Percentiles rank a stretch among this genome's conserved stretches.
Evolutionary conservation across 225 moss, liverwort and hornwort genomes (phyloP).

Genomic region (Pleurozium schreberi): DNA sequence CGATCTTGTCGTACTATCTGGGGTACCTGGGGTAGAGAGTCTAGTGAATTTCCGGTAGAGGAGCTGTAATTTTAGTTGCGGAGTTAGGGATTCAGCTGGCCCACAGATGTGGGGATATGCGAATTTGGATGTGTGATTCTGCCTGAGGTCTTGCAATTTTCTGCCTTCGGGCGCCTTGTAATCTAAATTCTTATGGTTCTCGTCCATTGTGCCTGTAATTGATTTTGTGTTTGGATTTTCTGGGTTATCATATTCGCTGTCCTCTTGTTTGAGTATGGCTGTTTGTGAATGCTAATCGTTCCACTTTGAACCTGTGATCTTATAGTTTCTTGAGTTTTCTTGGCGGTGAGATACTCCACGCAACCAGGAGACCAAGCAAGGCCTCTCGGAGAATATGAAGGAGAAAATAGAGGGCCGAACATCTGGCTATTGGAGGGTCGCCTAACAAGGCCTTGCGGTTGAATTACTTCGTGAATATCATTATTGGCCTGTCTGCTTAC

Average conservation of each 20-base stretch:
- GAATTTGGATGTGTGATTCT: not conserved
- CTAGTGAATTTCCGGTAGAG: not conserved
- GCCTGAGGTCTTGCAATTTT: constrained; percentile 25
- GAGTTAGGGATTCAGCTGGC: not conserved
- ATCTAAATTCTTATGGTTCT: constrained; percentile 15
- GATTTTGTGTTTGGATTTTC: not conserved
- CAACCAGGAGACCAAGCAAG: constrained; percentile 22
- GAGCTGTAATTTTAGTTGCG: constrained; percentile 11
- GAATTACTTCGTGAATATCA: constrained; percentile 78
- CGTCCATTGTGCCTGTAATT: not conserved
- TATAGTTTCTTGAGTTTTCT: constrained; percentile 1
- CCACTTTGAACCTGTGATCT: not conserved
- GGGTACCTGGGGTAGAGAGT: constrained; percentile 28
- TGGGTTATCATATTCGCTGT: not conserved
- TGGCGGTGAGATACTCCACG: constrained; percentile 49
- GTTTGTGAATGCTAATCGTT: not conserved
- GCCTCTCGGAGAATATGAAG: constrained; percentile 64
- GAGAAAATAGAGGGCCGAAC: constrained; percentile 59
- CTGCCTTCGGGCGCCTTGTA: constrained; percentile 17
- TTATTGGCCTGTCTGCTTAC: constrained; percentile 56
- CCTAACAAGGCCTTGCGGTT: constrained; percentile 51
- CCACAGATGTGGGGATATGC: not conserved
- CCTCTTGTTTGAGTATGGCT: not conserved
- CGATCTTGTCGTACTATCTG: constrained; percentile 51
- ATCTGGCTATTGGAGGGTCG: constrained; percentile 57